Evolutionary conservation across 768 basidiomycete genomes (phyloP), one percentile per base, ranked within the genome.

Genomic region (Rhodosporidiobolus odoratus): DNA sequence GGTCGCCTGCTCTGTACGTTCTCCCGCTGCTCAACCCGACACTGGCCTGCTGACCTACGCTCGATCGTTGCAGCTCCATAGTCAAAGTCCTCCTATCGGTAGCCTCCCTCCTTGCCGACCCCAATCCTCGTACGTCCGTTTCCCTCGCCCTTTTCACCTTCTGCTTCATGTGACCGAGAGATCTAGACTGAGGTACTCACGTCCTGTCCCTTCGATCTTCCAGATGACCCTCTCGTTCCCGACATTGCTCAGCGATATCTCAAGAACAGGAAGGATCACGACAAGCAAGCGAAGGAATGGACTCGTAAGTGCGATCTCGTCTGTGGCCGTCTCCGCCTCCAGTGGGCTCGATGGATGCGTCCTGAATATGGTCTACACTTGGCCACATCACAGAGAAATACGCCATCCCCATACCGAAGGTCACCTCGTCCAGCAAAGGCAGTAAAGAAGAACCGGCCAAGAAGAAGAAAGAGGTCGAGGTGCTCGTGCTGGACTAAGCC

Each of bases 71-170:
- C 54, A 54, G 53, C 2, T 72, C 71, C 45, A 75, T 75, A 54
- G 32, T 75, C 59, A 71, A 71, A 32, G 73, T 75, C 25, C 41
- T 75, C 17, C 66, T 75, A 40, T 75, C 73, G 15, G 63, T 75
- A 23, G 62, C 67, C 10, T 71, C 73, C 4, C 66, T 75, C 25
- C 63, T 75, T 30, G 66, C 69, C 32, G 73, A 75, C 50, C 73
- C 73, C 21, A 75, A 75, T 58, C 73, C 73, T 35, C 66, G 69
- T 71, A 23, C 37, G 63, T 41, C 21, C 27, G 4, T 5, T 16
- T 30, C n/a, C 45, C 41, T 27, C 47, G 5, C 10, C 38, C 30
- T 32, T 35, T 23, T 30, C 35, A 0, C n/a, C 54, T 40, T 2
- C 43, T 9, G 10, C 2, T 30, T 6, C 25, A 16, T n/a, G n/a